These are phyloP conservation scores for Albatrellus ellisii DNA, from an alignment of 768 basidiomycete species.

Conservation along the genomic window DNA sequence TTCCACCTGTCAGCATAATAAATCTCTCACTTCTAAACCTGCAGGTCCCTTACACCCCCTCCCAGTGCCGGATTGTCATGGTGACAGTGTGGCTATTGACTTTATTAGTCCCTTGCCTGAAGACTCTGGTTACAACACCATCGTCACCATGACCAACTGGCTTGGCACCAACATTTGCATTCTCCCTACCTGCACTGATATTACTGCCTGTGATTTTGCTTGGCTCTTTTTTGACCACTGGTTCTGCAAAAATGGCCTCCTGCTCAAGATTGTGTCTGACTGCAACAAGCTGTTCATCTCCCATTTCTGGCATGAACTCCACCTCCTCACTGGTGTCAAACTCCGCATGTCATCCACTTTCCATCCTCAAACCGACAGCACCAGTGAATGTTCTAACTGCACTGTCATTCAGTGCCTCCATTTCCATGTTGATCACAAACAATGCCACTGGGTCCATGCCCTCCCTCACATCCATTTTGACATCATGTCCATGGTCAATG, in stretches of 20 bases:
- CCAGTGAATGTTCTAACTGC: no score
- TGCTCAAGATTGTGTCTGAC: conserved; percentile 19
- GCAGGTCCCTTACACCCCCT: conserved; percentile 16
- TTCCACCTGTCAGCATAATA: conserved; percentile 22
- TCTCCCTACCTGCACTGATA: not conserved
- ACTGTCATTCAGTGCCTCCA: conserved; percentile 20
- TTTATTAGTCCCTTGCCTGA: conserved; percentile 18
- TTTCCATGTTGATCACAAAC: conserved; percentile 12
- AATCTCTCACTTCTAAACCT: conserved; percentile 16
- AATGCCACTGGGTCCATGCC: conserved; percentile 9
- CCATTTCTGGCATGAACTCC: no score
- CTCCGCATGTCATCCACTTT: no score
- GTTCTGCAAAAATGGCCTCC: conserved; percentile 8
- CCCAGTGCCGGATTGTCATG: conserved; percentile 11
- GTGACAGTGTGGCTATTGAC: conserved; percentile 16
- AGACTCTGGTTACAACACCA: conserved; percentile 15
- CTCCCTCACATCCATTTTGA: conserved; percentile 13
- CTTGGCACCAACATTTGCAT: conserved; percentile 1
- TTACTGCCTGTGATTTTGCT: conserved; percentile 4
- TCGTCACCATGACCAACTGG: conserved; percentile 16
- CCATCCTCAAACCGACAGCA: no score
- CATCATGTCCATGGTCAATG: conserved; percentile 13
- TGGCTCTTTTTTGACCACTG: conserved; percentile 8
- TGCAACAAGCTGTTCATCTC: no score
- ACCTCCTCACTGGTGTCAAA: no score